Evolutionary conservation across 2,329 filamentous ascomycete genomes (phyloP).

Genomic region (Coniochaeta prunicola): DNA sequence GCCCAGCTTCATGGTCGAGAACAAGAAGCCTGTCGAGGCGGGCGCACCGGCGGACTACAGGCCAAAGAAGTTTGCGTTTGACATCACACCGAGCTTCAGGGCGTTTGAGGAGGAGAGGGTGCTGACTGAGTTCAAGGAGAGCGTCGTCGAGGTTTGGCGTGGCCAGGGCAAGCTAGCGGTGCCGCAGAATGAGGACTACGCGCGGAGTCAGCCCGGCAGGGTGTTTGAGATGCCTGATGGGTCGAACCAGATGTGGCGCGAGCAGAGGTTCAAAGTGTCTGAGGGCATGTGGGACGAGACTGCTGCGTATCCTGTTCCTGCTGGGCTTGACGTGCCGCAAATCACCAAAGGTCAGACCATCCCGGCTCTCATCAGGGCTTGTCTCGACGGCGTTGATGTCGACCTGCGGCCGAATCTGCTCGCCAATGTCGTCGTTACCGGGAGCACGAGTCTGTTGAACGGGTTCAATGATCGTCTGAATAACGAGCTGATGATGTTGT

Average conservation of each 20-base stretch:
- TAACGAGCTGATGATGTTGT: slow-evolving; percentile 72
- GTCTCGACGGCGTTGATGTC: slow-evolving; percentile 75
- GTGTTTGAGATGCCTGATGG: slow-evolving; percentile 97
- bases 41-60: slow-evolving; percentile 70
- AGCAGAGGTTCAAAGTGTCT: slow-evolving; percentile 76
- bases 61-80: slow-evolving; percentile 60
- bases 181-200: slow-evolving; percentile 69
- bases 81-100: slow-evolving; percentile 64
- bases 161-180: slow-evolving; percentile 62
- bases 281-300: slow-evolving; percentile 90
- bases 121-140: slow-evolving; percentile 95
- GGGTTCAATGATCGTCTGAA: slow-evolving; percentile 89
- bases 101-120: slow-evolving; percentile 86
- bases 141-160: slow-evolving; percentile 88
- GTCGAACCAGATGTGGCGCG: slow-evolving; percentile 89
- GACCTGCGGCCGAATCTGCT: slow-evolving; percentile 80
- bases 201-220: slow-evolving; percentile 65
- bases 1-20: slow-evolving; percentile 81
- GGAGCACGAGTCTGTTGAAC: slow-evolving; percentile 78
- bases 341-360: slow-evolving; percentile 70
- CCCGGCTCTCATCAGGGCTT: slow-evolving; percentile 70
- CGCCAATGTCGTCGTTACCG: slow-evolving; percentile 86
- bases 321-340: slow-evolving; percentile 34
- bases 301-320: slow-evolving; percentile 49
- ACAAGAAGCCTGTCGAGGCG: slow-evolving; percentile 84